Evolutionary conservation across 129 eudicot genomes (phyloP).

Genomic region (Centella asiatica): DNA sequence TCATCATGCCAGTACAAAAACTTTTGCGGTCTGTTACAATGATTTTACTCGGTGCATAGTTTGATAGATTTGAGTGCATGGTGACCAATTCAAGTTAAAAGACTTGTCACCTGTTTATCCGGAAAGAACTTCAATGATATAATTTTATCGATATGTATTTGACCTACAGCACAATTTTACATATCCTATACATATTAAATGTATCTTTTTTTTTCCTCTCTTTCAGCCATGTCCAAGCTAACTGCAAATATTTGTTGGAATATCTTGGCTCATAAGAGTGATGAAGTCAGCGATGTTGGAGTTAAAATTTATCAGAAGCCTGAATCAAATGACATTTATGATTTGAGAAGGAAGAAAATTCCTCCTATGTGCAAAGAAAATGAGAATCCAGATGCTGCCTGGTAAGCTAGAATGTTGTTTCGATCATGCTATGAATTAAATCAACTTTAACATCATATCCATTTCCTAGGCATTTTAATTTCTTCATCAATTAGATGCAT

Average conservation of each 20-base stretch:
- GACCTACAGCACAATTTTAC: not conserved
- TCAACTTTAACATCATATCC: not conserved
- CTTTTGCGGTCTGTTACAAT: not conserved
- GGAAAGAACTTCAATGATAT: not conserved
- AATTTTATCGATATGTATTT: not conserved
- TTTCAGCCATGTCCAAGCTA: conserved; percentile 64
- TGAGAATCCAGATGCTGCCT: conserved; percentile 90
- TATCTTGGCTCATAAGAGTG: conserved; percentile 83
- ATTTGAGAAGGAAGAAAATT: conserved; percentile 66
- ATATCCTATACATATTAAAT: too few relatives aligned
- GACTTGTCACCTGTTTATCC: not conserved
- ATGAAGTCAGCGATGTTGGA: conserved; percentile 77
- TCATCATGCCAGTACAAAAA: not conserved
- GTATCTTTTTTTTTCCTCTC: conserved; percentile 4
- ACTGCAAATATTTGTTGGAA: conserved; percentile 93
- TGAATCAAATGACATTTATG: conserved; percentile 67
- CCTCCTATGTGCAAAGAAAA: conserved; percentile 89
- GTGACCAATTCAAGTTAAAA: not conserved
- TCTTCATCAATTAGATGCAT: not conserved
- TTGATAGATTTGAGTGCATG: not conserved
- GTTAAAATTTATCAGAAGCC: conserved; percentile 88
- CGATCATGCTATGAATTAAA: not conserved
- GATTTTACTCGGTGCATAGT: not conserved
- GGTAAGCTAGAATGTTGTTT: conserved; percentile 37
- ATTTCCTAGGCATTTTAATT: not conserved